These are phyloP conservation scores for Rhizopus microsporus DNA, from an alignment of 371 early-diverging fungal species.

Conservation along the genomic window DNA sequence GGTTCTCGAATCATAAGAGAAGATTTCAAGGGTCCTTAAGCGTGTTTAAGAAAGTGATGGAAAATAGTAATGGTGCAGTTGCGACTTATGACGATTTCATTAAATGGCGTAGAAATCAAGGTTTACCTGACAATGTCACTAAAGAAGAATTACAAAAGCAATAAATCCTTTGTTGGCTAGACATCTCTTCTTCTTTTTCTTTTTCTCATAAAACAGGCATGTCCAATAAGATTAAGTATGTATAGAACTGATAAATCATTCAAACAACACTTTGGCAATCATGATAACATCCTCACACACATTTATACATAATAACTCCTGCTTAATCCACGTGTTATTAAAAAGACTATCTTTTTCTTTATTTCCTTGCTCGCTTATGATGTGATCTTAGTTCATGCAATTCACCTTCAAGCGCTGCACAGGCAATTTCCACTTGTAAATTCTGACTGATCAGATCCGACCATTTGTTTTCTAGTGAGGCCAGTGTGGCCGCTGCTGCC, in stretches of 20 bases:
- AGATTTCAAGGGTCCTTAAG: constrained; percentile 22
- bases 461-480: constrained; percentile 62
- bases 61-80: constrained; percentile 6
- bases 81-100: constrained; percentile 32
- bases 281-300: too few relatives aligned
- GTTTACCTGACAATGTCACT: constrained; percentile 13
- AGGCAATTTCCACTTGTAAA: constrained; percentile 62
- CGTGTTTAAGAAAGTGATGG: constrained; percentile 12
- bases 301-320: too few relatives aligned
- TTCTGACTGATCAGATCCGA: constrained; percentile 63
- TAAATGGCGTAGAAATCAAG: constrained; percentile 15
- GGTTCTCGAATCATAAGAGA: constrained; percentile 50
- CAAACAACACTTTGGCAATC: too few relatives aligned
- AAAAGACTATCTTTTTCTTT: constrained; percentile 35
- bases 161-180: neutral
- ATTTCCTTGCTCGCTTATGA: constrained; percentile 6
- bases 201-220: neutral
- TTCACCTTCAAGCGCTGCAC: constrained; percentile 55
- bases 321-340: neutral
- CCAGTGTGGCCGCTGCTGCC: constrained; percentile 54
- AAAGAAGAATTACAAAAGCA: neutral
- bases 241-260: too few relatives aligned
- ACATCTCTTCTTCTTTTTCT: neutral
- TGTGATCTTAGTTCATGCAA: constrained; percentile 42
- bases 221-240: too few relatives aligned